Evolutionary conservation across 495 filamentous ascomycete genomes (phyloP).

Genomic region (Aspergillus hancockii): DNA sequence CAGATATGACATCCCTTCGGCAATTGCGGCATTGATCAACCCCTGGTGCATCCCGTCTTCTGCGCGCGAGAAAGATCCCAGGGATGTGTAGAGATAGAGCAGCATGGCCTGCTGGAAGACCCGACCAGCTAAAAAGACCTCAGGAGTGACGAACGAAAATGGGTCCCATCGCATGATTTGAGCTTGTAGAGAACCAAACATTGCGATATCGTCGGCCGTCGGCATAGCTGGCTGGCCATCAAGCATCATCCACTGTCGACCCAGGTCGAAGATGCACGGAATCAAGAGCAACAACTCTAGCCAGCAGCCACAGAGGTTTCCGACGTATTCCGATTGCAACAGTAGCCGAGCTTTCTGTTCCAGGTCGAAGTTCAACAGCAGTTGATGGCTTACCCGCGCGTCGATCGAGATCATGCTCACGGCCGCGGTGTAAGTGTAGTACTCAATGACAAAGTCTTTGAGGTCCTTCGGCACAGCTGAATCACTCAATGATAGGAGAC

Average conservation of each 20-base stretch:
- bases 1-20: slow-evolving; percentile 34
- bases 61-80: slow-evolving; percentile 29
- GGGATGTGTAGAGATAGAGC: slow-evolving; percentile 37
- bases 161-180: slow-evolving; percentile 39
- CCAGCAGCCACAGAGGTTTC: slow-evolving; percentile 42
- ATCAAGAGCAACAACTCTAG: slow-evolving; percentile 37
- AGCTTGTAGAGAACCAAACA: slow-evolving; percentile 40
- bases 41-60: slow-evolving; percentile 35
- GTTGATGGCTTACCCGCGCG: slow-evolving; percentile 33
- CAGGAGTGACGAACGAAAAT: slow-evolving; percentile 30
- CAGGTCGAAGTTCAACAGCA: slow-evolving; percentile 39
- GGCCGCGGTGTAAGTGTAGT: slow-evolving; percentile 42
- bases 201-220: slow-evolving; percentile 39
- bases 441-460: slow-evolving; percentile 42
- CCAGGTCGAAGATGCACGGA: slow-evolving; percentile 42
- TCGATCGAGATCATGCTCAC: slow-evolving; percentile 47
- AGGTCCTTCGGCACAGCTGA: slow-evolving; percentile 35
- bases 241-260: slow-evolving; percentile 39
- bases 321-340: slow-evolving; percentile 32
- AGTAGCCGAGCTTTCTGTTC: slow-evolving; percentile 37
- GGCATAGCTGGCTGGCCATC: slow-evolving; percentile 24
- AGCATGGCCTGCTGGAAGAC: slow-evolving; percentile 42
- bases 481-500: slow-evolving; percentile 34
- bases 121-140: slow-evolving; percentile 35
- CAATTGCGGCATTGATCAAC: slow-evolving; percentile 29